Evolutionary conservation across 768 basidiomycete genomes (phyloP), one percentile per base, ranked within the genome.

Genomic region (Boletus rufocinnamomeus): DNA sequence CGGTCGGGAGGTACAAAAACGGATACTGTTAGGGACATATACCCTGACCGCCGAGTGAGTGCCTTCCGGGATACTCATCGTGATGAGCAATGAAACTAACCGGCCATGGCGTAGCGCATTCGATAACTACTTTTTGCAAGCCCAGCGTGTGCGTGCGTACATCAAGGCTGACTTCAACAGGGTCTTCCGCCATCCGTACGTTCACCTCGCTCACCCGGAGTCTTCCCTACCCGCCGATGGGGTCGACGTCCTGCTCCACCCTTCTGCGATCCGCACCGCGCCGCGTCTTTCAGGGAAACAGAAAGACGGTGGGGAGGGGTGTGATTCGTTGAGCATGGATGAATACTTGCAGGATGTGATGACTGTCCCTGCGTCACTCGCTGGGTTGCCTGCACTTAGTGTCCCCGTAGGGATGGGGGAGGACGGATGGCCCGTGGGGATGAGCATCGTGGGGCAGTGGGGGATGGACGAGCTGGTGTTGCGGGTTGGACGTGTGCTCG

Each of bases 71-170:
- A 44, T 28, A 7, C 54, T 50, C 8, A 6, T 28, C 34, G 35
- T 47, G 27, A 44, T 4, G 6, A 41, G 9, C 9, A 0, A 23
- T 4, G 34, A 23, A 13, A 11, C 38, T 27, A 13, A 52, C 27
- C 16, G 5, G 28, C 28, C 35, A 10, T 2, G 54, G 2, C 25
- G 6, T 65, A 98, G 94, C 57, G 94, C 94, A n/a, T 98, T 95
- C 68, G 90, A 98, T 74, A 98, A 96, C 68, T 98, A 96, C 72
- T 99, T 94, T 70, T 80, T 98, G 6, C 93, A 96, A 76, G 95
- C 96, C 0, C 89, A 93, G 61, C 82, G 85, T 34, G 83, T 98
- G 11, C 86, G 96, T 1, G 80, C 82, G 50, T 75, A 82, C 9
- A 77, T 99, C 52, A 82, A 84, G 57, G 66, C 79, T 6, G 95